Evolutionary conservation across 169 alveolate species (phyloP).

Genomic region (Plasmodium ovale): DNA sequence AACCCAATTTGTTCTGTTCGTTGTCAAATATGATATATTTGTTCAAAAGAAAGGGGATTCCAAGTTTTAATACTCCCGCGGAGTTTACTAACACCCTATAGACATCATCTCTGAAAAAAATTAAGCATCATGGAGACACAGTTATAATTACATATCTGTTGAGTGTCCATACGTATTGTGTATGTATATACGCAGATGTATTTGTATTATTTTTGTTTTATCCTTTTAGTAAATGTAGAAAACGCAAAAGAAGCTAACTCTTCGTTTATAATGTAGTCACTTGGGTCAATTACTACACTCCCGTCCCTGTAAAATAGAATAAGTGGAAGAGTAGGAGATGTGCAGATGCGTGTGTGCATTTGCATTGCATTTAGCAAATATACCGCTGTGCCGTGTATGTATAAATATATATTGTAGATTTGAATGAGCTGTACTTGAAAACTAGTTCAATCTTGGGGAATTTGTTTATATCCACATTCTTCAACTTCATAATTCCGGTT

Average conservation of each 20-base stretch:
- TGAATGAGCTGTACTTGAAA: conserved; percentile 5
- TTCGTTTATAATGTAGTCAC: conserved; percentile 55
- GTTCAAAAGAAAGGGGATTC: conserved; percentile 50
- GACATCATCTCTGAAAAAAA: conserved; percentile 19
- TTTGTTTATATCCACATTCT: neutral
- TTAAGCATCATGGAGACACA: neutral
- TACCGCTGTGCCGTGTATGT: neutral
- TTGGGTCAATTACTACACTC: conserved; percentile 14
- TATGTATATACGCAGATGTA: neutral
- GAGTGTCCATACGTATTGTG: neutral
- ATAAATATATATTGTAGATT: neutral
- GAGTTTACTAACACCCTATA: conserved; percentile 46
- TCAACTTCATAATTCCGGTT: conserved; percentile 7
- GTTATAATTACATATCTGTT: neutral
- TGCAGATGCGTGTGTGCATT: too few relatives aligned
- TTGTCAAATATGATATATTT: conserved; percentile 58
- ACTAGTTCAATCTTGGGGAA: conserved; percentile 31
- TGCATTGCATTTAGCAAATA: too few relatives aligned
- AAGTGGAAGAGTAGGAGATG: too few relatives aligned
- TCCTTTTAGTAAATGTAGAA: neutral
- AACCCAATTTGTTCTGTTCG: conserved; percentile 42
- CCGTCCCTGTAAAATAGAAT: conserved; percentile 11
- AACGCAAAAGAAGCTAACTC: conserved; percentile 2
- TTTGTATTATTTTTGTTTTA: neutral
- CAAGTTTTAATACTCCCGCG: conserved; percentile 2